Percentiles rank a stretch among this genome's conserved stretches.
phyloP scores from a whole-genome alignment of 78 protist genomes.

The Dictyostelium capitatum region DNA sequence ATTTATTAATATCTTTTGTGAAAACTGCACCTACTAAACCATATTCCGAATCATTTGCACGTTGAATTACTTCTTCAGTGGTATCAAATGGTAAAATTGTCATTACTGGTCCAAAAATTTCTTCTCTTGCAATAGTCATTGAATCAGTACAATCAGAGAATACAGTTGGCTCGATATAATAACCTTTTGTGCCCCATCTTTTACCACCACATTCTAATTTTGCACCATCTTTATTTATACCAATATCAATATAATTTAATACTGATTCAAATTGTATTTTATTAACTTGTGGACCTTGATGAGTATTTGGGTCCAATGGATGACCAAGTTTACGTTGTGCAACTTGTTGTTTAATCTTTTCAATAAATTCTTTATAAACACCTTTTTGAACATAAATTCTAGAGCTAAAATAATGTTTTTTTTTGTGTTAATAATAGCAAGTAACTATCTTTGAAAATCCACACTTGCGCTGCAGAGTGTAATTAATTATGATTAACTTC shows the following conservation, averaged over 20 bases:
- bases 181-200: constrained; percentile 61
- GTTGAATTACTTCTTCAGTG: constrained; percentile 82
- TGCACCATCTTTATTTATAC: constrained; percentile 77
- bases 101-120: constrained; percentile 94
- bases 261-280: constrained; percentile 79
- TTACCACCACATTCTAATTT: constrained; percentile 59
- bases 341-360: constrained; percentile 9
- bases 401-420: constrained; percentile 25
- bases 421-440: no score
- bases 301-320: constrained; percentile 52
- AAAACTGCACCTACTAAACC: constrained; percentile 89
- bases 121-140: constrained; percentile 85
- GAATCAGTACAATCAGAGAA: constrained; percentile 74
- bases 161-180: constrained; percentile 89
- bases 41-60: constrained; percentile 88
- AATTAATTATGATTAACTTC: no score
- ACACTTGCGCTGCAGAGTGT: no score
- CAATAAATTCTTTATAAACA: constrained; percentile 85
- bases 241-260: constrained; percentile 40
- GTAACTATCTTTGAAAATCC: no score
- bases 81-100: constrained; percentile 65
- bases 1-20: constrained; percentile 62
- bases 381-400: constrained; percentile 86
- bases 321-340: constrained; percentile 53
- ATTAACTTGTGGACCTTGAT: constrained; percentile 84